Evolutionary conservation across 1,284 basidiomycete genomes (phyloP), one percentile per base, ranked within the genome.

Genomic region (Psilocybe mexicana): DNA sequence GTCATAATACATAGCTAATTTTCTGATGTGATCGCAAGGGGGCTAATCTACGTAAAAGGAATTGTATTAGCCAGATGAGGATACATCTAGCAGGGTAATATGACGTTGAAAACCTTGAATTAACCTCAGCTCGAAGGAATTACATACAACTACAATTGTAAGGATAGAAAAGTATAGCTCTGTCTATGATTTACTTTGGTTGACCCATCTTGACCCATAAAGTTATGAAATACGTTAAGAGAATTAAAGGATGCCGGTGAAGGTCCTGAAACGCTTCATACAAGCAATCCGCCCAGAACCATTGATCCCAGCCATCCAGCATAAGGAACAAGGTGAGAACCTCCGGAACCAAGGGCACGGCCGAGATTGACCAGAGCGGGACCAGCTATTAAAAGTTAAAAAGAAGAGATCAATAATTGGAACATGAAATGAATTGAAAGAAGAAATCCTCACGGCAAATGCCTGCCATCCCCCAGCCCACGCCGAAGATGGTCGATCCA

Each of bases 381-480:
- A 24, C 83, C 84, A 61, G 82, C 84, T 85, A 52, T 14, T 57
- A 56, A 57, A 45, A 38, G 24, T 43, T 30, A 33, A 56, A 28
- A 49, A 60, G 48, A 38, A 23, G 48, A 38, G 12, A 36, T 57
- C 49, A 51, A 40, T 12, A 44, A 18, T 18, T 18, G 18, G 18
- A 18, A 18, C 18, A 56, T 30, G 53, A 33, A 50, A 28, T 54
- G 24, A 26, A 49, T 45, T 40, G 48, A 24, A 54, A 46, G 35
- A 30, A 33, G 38, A 48, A 25, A 51, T n/a, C 74, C 83, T 64
- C 69, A 85, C 83, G 87, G 67, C 88, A 90, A 40, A 88, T 74
- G 24, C 87, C 87, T 44, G 76, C 73, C 42, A 85, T 65, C 1
- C 84, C 88, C 88, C 88, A 90, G 1, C 88, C 87, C 14, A 84